Conservation (phyloP, 202 grass and related monocot genomes). For the Dendrocalamus latiflorus region DNA sequence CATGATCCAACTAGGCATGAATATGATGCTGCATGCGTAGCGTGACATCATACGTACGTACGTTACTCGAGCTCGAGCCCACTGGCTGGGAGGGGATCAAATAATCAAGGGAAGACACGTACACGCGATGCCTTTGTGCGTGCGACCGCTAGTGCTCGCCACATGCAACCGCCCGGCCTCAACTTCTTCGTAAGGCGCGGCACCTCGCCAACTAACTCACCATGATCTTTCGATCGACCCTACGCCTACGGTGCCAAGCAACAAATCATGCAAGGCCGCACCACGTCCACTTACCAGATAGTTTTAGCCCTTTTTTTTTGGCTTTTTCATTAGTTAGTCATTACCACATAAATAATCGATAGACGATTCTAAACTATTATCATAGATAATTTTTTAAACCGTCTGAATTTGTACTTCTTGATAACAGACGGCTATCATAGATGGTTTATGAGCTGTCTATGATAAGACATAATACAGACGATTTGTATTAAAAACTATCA, state of each 20-base stretch:
- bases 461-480: no score
- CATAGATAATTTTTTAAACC: no score
- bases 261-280: neutral
- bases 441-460: no score
- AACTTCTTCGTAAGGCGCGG: neutral
- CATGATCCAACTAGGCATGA: no score
- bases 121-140: neutral
- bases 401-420: no score
- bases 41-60: neutral
- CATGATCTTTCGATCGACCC: neutral
- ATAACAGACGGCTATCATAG: no score
- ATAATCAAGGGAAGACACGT: neutral
- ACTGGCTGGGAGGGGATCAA: neutral
- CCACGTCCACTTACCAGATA: neutral
- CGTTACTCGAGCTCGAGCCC: neutral
- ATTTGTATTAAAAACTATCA: no score
- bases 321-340: neutral
- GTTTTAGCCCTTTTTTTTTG: neutral
- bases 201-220: neutral
- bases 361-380: no score
- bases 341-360: no score
- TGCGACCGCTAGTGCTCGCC: slow-evolving; percentile 14
- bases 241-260: neutral
- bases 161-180: neutral
- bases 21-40: no score